These are phyloP conservation scores for Nectriaceae sp. DNA, from an alignment of 2,329 filamentous ascomycete genomes.

Conservation along the genomic window DNA sequence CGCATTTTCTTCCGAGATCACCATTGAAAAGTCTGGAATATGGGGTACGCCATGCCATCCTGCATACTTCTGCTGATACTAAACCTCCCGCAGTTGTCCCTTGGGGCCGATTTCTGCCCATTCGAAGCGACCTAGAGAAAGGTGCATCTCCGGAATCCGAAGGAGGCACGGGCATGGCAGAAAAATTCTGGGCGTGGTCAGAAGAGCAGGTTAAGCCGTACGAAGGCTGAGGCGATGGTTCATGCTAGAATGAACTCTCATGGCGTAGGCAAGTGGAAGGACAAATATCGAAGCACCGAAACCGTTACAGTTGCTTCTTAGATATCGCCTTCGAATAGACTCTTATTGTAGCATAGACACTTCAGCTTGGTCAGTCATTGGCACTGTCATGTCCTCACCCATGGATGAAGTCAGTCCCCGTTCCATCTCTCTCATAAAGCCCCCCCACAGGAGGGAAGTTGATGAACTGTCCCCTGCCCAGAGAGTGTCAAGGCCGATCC, in stretches of 20 bases:
- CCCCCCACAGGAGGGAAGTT: slow-evolving; percentile 22
- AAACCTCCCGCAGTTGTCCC: slow-evolving; percentile 26
- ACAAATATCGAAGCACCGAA: too few species aligned
- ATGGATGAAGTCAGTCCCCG: too few species aligned
- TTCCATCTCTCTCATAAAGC: slow-evolving; percentile 21
- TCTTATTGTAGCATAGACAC: too few species aligned
- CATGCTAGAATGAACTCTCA: slow-evolving; percentile 1
- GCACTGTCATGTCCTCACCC: too few species aligned
- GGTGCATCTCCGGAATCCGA: slow-evolving; percentile 35
- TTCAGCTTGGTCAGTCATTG: too few species aligned
- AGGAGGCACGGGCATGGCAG: slow-evolving; percentile 38
- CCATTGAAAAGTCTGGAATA: slow-evolving; percentile 35
- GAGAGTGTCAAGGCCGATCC: slow-evolving; percentile 4
- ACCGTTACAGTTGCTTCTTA: too few species aligned
- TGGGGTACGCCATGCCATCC: slow-evolving; percentile 25
- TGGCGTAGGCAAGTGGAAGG: too few species aligned
- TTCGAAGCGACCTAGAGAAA: slow-evolving; percentile 35
- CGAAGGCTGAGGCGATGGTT: slow-evolving; percentile 1
- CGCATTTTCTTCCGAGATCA: slow-evolving; percentile 44
- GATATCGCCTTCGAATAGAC: too few species aligned
- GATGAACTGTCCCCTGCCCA: slow-evolving; percentile 18
- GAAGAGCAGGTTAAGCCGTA: slow-evolving; percentile 38
- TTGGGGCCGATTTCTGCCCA: slow-evolving; percentile 37
- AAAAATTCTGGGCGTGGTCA: slow-evolving; percentile 45
- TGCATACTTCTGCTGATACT: background rate